Evolutionary conservation across 148 eudicot species (phyloP), one percentile per base, ranked within the genome.

Genomic region (Pharnaceum exiguum): DNA sequence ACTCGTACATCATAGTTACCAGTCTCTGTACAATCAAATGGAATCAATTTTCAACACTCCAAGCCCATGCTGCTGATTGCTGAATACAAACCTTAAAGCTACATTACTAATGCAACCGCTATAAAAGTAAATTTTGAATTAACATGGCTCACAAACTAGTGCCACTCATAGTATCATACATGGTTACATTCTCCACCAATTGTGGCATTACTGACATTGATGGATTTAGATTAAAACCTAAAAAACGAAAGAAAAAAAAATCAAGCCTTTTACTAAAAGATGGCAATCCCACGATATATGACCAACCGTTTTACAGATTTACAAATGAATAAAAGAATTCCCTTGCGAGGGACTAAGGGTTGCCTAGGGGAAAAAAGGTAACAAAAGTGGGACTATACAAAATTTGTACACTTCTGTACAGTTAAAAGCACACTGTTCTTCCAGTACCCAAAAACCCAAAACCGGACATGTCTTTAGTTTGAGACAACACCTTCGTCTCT

Each of bases 341-440:
- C 50, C 42, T 45, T 19, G n/a, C n/a, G n/a, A 28, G 10, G 11
- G 30, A 28, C 2, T 30, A 10, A 25, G 66, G 67, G 28, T 51
- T 7, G 67, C 40, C 55, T 30, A 5, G 21, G 26, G 25, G 27
- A 28, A 11, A 36, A 11, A 3, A 11, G 32, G 31, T 17, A 12
- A 26, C 51, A 63, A 31, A 62, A 63, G 52, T 49, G 52, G 58
- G 59, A 69, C 49, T 62, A 31, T 31, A 61, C 67, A 62, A 69
- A 62, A 62, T 57, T 67, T 61, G 67, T 61, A 54, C 67, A 62
- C 32, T 29, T 54, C 27, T 67, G 33, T 67, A 68, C 65, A 51
- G 55, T 44, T 25, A 24, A 5, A 1, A 22, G 39, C 59, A 29
- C 27, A 44, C 39, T 51, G 26, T 19, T 37, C 27, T 35, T 16